Percentiles rank a stretch among this genome's conserved stretches.
phyloP scores from a whole-genome alignment of 1,284 basidiomycete species.

The Rhodotorula sp. region DNA sequence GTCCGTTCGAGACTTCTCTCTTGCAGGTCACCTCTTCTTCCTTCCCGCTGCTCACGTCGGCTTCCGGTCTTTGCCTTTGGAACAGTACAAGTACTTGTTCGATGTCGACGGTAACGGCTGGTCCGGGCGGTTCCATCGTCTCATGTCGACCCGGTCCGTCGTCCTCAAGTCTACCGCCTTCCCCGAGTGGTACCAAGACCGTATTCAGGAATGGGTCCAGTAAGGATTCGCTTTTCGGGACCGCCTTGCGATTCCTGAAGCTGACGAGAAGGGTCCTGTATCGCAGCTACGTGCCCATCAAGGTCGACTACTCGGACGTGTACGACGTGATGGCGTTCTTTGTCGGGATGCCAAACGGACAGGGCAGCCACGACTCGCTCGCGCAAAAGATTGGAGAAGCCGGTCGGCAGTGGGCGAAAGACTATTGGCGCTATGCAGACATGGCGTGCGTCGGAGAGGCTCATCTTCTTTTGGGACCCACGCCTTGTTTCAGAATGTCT shows the following conservation, averaged over 20 bases:
- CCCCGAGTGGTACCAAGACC: constrained; percentile 53
- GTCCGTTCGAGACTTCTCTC: constrained; percentile 8
- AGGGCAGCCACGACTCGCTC: constrained; percentile 58
- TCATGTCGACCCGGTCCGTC: constrained; percentile 53
- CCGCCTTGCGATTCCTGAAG: neutral
- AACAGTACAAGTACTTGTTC: constrained; percentile 52
- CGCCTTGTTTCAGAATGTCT: too few relatives aligned
- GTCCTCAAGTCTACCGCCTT: constrained; percentile 51
- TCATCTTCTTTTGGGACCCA: too few relatives aligned
- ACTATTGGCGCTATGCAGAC: constrained; percentile 64
- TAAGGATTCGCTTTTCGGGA: constrained; percentile 14
- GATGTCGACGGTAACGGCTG: constrained; percentile 55
- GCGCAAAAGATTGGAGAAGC: constrained; percentile 59
- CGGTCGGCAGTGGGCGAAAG: constrained; percentile 61
- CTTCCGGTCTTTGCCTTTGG: constrained; percentile 22
- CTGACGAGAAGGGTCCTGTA: neutral
- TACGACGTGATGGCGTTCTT: constrained; percentile 55
- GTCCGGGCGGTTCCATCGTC: constrained; percentile 47
- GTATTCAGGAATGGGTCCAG: constrained; percentile 50
- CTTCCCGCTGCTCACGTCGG: neutral
- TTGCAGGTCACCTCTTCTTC: neutral
- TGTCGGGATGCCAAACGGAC: constrained; percentile 50
- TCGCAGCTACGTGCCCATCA: constrained; percentile 45
- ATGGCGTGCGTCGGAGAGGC: constrained; percentile 51
- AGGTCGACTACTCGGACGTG: constrained; percentile 53